phyloP scores from a whole-genome alignment of 1,139 yeast species.

The Lodderomyces parapsilosis region DNA sequence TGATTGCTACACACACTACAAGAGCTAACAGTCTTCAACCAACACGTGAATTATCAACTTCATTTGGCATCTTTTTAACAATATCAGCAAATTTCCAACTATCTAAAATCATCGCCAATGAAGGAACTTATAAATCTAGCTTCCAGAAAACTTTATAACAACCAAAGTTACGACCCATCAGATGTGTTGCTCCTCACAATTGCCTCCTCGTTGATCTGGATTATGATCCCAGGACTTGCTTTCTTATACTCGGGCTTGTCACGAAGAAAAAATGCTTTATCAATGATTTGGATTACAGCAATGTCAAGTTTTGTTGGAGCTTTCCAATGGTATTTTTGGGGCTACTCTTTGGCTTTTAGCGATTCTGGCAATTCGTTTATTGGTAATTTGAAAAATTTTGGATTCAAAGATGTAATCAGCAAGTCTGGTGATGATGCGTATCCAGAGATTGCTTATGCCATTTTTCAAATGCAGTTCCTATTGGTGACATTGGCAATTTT shows the following conservation, averaged over 20 bases:
- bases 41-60: no score
- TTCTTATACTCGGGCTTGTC: conserved; percentile 92
- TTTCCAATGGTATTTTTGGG: conserved; percentile 98
- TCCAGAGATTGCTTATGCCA: conserved; percentile 83
- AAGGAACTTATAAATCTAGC: conserved; percentile 11
- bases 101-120: conserved; percentile 3
- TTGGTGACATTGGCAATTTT: conserved; percentile 88
- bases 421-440: conserved; percentile 45
- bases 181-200: conserved; percentile 45
- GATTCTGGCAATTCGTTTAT: conserved; percentile 68
- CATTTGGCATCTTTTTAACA: no score
- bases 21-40: no score
- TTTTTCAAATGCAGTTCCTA: conserved; percentile 88
- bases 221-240: conserved; percentile 95
- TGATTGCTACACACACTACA: no score
- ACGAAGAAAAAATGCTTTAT: conserved; percentile 84
- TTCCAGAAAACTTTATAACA: conserved; percentile 32
- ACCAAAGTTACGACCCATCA: conserved; percentile 42
- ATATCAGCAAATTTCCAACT: no score
- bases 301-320: conserved; percentile 77
- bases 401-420: conserved; percentile 70
- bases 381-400: conserved; percentile 82
- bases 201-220: conserved; percentile 76
- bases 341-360: conserved; percentile 87
- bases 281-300: conserved; percentile 80